Base-by-base conservation (phyloP, 106 monocot species). In the Acanthochlamys bracteata region DNA sequence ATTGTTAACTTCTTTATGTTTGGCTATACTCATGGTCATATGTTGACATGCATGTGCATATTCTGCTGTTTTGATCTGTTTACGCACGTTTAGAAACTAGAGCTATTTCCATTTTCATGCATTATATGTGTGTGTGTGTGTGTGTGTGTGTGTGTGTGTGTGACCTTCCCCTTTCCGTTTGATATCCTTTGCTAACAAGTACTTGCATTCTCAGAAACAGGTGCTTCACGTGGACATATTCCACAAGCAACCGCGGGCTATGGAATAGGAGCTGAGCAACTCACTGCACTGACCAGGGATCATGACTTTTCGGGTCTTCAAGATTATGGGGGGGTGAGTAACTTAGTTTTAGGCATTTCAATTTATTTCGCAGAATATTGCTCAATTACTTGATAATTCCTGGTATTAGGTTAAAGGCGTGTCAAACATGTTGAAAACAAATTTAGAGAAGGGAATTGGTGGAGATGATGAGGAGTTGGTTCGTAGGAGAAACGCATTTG, bases 221-320 rank as follows among this genome's bases (percentile, higher is more conserved):
- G 75, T 11, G 63, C 65, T 49, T 73, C 69, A 77, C 53, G 55
- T n/a, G 66, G 53, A 39, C 59, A 71, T 46, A 57, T 20, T 20
- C 74, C 13, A 13, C 43, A 70, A 67, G 65, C 59, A 21, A 7
- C 47, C 70, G 60, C 64, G 73, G 74, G 73, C 49, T 88, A 78
- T 75, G 90, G 88, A 43, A 91, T 96, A 74, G 78, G 80, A 63
- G 54, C 47, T 52, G 88, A 90, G 42, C 85, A 87, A 53, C 82
- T 96, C 57, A 88, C 87, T 58, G 21, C 76, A 58, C 64, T 96
- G 82, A 91, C 78, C 16, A 78, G 86, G 42, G 90, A 90, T 76
- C 90, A 91, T 66, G 69, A 91, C 69, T 72, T 83, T 59, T 74
- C 84, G 74, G 69, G 74, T 52, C 51, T 91, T 63, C 84, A 78